Conservation (phyloP, 2,329 filamentous ascomycete genomes). For the Lecanicillium sp. region DNA sequence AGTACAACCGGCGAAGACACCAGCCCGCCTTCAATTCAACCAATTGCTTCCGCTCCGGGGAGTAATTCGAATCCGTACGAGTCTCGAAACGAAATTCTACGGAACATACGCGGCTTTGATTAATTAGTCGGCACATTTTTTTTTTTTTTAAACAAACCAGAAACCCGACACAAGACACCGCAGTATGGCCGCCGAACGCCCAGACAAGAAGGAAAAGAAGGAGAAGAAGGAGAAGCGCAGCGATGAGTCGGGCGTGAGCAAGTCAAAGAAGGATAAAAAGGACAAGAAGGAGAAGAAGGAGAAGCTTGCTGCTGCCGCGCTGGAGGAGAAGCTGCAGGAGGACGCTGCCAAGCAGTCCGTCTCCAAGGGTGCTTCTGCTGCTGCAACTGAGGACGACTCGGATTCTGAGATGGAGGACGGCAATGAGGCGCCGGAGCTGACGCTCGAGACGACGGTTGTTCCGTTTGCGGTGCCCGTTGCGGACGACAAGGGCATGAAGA, state of each 20-base stretch:
- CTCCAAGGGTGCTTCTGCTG: conserved; percentile 23
- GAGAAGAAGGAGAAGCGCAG: conserved; percentile 54
- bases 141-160: background rate
- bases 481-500: conserved; percentile 66
- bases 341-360: conserved; percentile 32
- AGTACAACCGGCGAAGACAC: no score
- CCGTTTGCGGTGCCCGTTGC: conserved; percentile 77
- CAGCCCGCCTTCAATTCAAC: no score
- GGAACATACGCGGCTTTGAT: no score
- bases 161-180: conserved; percentile 13
- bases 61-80: no score
- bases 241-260: conserved; percentile 44
- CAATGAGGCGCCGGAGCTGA: conserved; percentile 23
- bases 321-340: conserved; percentile 58
- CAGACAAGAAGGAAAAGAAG: conserved; percentile 47
- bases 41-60: no score
- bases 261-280: conserved; percentile 52
- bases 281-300: conserved; percentile 68
- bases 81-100: no score
- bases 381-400: conserved; percentile 27
- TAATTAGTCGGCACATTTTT: conserved; percentile 3
- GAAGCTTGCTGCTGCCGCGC: conserved; percentile 54
- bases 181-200: conserved; percentile 39
- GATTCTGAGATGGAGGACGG: conserved; percentile 36
- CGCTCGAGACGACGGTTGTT: conserved; percentile 54